phyloP scores from a whole-genome alignment of 495 filamentous ascomycete species.

The Chaetomidium leptoderma region DNA sequence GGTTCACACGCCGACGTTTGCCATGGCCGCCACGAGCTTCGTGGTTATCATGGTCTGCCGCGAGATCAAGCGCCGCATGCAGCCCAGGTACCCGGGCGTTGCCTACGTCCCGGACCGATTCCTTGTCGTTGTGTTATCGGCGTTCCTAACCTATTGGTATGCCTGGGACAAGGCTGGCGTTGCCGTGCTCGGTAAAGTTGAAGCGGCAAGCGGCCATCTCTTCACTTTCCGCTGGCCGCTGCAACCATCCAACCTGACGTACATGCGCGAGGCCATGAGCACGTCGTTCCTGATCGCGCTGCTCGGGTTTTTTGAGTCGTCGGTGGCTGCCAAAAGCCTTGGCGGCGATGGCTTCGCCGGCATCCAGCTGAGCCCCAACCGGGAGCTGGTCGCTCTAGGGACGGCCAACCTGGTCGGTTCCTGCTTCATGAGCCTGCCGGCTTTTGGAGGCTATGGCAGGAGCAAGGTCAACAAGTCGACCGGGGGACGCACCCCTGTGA shows the following conservation, averaged over 20 bases:
- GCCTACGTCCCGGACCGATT: slow-evolving; percentile 93
- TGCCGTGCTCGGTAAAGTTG: slow-evolving; percentile 74
- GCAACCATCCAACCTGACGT: slow-evolving; percentile 63
- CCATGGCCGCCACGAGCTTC: slow-evolving; percentile 76
- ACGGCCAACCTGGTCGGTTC: slow-evolving; percentile 86
- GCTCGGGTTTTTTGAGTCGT: slow-evolving; percentile 96
- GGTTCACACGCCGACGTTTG: slow-evolving; percentile 67
- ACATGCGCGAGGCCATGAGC: slow-evolving; percentile 81
- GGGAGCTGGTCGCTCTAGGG: slow-evolving; percentile 90
- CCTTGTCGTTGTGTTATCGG: slow-evolving; percentile 80
- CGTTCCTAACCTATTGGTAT: slow-evolving; percentile 71
- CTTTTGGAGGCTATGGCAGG: slow-evolving; percentile 93
- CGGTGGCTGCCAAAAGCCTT: slow-evolving; percentile 91
- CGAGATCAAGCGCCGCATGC: slow-evolving; percentile 74
- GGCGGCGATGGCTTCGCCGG: slow-evolving; percentile 63
- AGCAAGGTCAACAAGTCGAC: slow-evolving; percentile 93
- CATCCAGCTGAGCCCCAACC: slow-evolving; percentile 80
- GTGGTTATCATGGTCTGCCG: slow-evolving; percentile 81
- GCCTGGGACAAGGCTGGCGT: slow-evolving; percentile 79
- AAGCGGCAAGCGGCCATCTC: slow-evolving; percentile 58
- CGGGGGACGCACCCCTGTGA: slow-evolving; percentile 89
- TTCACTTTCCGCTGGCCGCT: slow-evolving; percentile 89
- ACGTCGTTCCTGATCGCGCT: slow-evolving; percentile 92
- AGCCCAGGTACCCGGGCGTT: slow-evolving; percentile 73
- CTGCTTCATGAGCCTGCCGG: slow-evolving; percentile 84